These are phyloP conservation scores for Populus hybrid DNA, from an alignment of 441 rosid species.

Conservation along the genomic window DNA sequence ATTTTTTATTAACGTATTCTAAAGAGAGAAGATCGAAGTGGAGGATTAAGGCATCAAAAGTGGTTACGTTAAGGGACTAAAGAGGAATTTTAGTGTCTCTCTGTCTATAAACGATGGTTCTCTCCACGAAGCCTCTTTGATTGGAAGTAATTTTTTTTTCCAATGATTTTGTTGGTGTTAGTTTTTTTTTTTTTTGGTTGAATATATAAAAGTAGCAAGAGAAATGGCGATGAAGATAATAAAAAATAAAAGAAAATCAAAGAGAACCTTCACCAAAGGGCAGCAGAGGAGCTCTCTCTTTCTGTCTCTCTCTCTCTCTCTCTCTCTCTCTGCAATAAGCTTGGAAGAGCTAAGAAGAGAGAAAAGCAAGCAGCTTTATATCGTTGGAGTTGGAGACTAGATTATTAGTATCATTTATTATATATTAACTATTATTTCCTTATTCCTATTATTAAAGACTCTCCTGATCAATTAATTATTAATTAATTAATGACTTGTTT, in stretches of 20 bases:
- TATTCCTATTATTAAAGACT: background rate
- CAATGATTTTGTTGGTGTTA: slow-evolving; percentile 1
- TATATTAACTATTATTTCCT: too few relatives aligned
- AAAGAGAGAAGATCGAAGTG: slow-evolving; percentile 13
- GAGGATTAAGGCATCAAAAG: slow-evolving; percentile 24
- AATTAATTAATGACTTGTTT: background rate
- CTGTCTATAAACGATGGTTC: slow-evolving; percentile 19
- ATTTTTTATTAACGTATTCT: background rate
- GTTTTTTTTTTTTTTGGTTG: background rate
- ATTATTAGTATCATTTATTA: background rate
- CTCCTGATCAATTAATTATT: too few relatives aligned
- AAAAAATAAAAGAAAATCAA: slow-evolving; percentile 22
- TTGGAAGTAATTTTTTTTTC: slow-evolving; percentile 1
- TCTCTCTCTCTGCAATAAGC: background rate
- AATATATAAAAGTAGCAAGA: background rate
- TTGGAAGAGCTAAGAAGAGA: background rate
- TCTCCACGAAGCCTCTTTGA: slow-evolving; percentile 52
- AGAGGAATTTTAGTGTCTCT: slow-evolving; percentile 13
- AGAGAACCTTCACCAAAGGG: slow-evolving; percentile 40
- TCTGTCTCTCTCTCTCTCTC: background rate
- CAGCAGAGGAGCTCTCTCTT: slow-evolving; percentile 30
- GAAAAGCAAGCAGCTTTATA: background rate
- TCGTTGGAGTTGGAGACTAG: background rate
- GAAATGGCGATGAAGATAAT: background rate
- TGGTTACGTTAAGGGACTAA: slow-evolving; percentile 49